Percentiles rank a stretch among this genome's conserved stretches.
Evolutionary conservation across 2,329 filamentous ascomycete species (phyloP).

Genomic region (Fusarium clavum): DNA sequence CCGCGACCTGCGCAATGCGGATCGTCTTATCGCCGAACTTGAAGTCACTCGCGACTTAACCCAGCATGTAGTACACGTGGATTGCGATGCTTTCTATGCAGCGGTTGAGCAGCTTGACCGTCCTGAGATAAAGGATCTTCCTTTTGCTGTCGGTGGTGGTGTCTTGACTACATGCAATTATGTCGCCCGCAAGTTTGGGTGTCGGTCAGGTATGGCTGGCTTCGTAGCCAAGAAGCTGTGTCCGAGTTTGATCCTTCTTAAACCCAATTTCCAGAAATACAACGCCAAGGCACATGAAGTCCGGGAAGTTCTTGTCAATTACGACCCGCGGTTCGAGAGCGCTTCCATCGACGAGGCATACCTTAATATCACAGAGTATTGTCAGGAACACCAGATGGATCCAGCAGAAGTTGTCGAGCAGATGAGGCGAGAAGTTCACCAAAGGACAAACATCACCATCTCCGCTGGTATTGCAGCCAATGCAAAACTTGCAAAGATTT

Average conservation of each 20-base stretch:
- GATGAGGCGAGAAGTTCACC: constrained; percentile 80
- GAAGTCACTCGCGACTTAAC: constrained; percentile 83
- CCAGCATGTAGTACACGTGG: constrained; percentile 89
- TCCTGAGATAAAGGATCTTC: constrained; percentile 85
- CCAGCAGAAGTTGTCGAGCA: constrained; percentile 81
- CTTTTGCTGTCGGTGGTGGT: constrained; percentile 86
- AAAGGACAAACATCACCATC: constrained; percentile 84
- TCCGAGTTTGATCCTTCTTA: constrained; percentile 83
- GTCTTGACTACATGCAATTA: constrained; percentile 84
- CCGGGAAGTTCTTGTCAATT: constrained; percentile 82
- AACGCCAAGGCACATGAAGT: constrained; percentile 90
- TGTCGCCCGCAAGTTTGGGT: constrained; percentile 87
- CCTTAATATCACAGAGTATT: constrained; percentile 92
- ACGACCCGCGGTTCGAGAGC: constrained; percentile 91
- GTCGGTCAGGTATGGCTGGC: constrained; percentile 92
- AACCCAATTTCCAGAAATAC: constrained; percentile 92
- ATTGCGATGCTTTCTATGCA: constrained; percentile 98
- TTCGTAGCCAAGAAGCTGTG: constrained; percentile 97
- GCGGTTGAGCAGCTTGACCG: constrained; percentile 88
- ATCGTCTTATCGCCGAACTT: constrained; percentile 82
- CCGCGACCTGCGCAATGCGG: constrained; percentile 78
- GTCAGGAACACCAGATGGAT: constrained; percentile 71
- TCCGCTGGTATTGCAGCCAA: constrained; percentile 96
- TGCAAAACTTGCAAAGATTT: constrained; percentile 93
- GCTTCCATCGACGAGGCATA: constrained; percentile 98